Conservation (phyloP, 805 yeast species). For the Saturnispora hagleri region DNA sequence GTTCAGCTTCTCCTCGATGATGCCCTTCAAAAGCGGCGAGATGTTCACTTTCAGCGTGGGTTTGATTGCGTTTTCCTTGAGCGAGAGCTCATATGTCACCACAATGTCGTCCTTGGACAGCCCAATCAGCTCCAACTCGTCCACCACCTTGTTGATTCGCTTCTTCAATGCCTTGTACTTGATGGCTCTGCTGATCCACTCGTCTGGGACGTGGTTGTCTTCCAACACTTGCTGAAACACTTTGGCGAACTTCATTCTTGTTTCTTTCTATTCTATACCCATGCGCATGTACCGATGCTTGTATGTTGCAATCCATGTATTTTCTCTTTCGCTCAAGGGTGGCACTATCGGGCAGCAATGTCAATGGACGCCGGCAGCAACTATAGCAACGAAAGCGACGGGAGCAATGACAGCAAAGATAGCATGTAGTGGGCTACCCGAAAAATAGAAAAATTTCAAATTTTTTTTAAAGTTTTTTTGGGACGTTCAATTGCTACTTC, state of each 20-base stretch:
- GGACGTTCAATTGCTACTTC: too few relatives aligned
- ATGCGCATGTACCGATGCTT: too few relatives aligned
- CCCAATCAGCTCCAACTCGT: constrained; percentile 53
- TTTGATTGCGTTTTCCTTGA: constrained; percentile 13
- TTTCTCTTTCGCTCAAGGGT: too few relatives aligned
- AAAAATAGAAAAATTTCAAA: too few relatives aligned
- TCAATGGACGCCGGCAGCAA: too few relatives aligned
- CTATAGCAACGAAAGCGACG: too few relatives aligned
- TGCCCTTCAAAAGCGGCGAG: constrained; percentile 14
- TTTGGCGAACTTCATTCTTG: constrained; percentile 66
- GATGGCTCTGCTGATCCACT: constrained; percentile 61
- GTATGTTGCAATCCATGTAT: not conserved
- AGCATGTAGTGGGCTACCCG: too few relatives aligned
- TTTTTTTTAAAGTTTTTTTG: too few relatives aligned
- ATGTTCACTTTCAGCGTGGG: constrained; percentile 22
- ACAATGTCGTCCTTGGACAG: constrained; percentile 35
- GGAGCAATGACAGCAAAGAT: too few relatives aligned
- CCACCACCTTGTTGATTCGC: constrained; percentile 53
- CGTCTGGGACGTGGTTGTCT: constrained; percentile 53
- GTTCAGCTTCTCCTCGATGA: constrained; percentile 15
- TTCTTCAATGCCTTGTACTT: constrained; percentile 67
- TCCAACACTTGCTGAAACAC: constrained; percentile 52
- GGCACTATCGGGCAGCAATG: too few relatives aligned
- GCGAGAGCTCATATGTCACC: constrained; percentile 18
- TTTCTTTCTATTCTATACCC: not conserved